Evolutionary conservation across 1,139 yeast genomes (phyloP).

Genomic region (Wickerhamomyces sp.): DNA sequence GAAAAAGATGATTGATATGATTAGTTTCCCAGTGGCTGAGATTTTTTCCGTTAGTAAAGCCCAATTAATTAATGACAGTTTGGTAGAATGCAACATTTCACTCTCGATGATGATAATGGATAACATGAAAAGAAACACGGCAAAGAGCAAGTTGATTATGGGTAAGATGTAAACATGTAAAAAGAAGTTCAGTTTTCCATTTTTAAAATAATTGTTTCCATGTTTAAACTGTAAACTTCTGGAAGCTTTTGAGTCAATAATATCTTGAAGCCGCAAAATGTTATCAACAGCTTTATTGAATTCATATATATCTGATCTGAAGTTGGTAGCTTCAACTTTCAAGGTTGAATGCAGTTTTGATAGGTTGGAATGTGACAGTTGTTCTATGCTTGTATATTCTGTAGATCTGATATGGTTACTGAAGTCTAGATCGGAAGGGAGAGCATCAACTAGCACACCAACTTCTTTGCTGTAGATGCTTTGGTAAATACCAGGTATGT

Average conservation of each 20-base stretch:
- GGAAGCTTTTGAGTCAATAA: slow-evolving; percentile 32
- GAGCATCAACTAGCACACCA: slow-evolving; percentile 26
- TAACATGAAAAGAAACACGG: slow-evolving; percentile 37
- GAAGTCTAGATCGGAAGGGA: slow-evolving; percentile 19
- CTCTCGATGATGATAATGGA: slow-evolving; percentile 63
- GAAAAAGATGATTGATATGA: slow-evolving; percentile 40
- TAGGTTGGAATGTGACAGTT: slow-evolving; percentile 15
- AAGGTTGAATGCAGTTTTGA: slow-evolving; percentile 21
- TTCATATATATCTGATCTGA: slow-evolving; percentile 36
- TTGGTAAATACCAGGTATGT: slow-evolving; percentile 21
- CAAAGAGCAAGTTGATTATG: slow-evolving; percentile 34
- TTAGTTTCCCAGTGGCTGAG: slow-evolving; percentile 35
- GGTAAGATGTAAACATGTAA: slow-evolving; percentile 45
- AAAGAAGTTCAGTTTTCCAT: slow-evolving; percentile 36
- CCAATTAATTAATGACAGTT: slow-evolving; percentile 52
- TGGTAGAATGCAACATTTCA: slow-evolving; percentile 70
- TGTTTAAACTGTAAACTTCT: slow-evolving; percentile 31
- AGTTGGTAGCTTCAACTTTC: slow-evolving; percentile 21
- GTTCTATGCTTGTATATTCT: slow-evolving; percentile 19
- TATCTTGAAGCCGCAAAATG: slow-evolving; percentile 40
- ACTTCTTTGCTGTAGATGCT: slow-evolving; percentile 33
- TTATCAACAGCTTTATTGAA: slow-evolving; percentile 34
- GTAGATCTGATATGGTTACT: slow-evolving; percentile 21
- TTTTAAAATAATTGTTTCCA: slow-evolving; percentile 17
- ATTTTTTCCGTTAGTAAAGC: slow-evolving; percentile 33